Evolutionary conservation across 306 rosid species (phyloP).

Genomic region (Canavalia ensiformis): DNA sequence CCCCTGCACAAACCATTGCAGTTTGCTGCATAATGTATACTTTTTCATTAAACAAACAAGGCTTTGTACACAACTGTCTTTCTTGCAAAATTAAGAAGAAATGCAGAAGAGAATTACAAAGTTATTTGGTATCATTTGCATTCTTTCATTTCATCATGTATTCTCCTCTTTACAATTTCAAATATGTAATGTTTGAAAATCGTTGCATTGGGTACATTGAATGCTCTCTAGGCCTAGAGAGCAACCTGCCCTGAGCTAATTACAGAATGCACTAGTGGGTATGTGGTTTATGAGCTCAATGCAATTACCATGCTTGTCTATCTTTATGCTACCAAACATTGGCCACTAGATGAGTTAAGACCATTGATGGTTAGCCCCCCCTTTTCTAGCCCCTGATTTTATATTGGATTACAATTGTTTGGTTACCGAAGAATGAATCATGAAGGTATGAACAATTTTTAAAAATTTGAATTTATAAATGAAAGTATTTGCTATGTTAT

Average conservation of each 20-base stretch:
- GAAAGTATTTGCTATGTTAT: slow-evolving; percentile 2
- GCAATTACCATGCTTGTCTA: slow-evolving; percentile 38
- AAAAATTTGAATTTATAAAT: slow-evolving; percentile 2
- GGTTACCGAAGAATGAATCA: slow-evolving; percentile 14
- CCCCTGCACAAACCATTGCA: slow-evolving; percentile 44
- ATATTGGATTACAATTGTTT: slow-evolving; percentile 31
- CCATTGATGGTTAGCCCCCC: slow-evolving; percentile 20
- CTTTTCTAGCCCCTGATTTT: slow-evolving; percentile 39
- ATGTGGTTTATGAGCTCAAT: slow-evolving; percentile 48
- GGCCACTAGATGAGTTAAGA: slow-evolving; percentile 29
- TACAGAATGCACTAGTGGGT: slow-evolving; percentile 10
- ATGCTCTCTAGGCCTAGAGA: background rate
- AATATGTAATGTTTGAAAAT: background rate
- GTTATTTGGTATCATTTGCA: slow-evolving; percentile 30
- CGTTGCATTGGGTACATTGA: slow-evolving; percentile 19
- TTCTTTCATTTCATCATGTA: slow-evolving; percentile 11
- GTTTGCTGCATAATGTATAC: slow-evolving; percentile 52
- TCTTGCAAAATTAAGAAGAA: slow-evolving; percentile 45
- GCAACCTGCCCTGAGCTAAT: slow-evolving; percentile 18
- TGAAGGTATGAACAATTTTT: background rate
- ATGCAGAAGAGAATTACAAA: slow-evolving; percentile 40
- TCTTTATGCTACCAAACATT: slow-evolving; percentile 37
- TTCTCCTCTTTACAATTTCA: slow-evolving; percentile 3
- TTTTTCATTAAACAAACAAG: slow-evolving; percentile 40
- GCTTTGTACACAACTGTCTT: slow-evolving; percentile 53